A percentile compares a stretch with the other conserved stretches of the same genome.
These are phyloP conservation scores for Dothistroma septosporum DNA, from an alignment of 2,329 filamentous ascomycete species.

Conservation along the genomic window DNA sequence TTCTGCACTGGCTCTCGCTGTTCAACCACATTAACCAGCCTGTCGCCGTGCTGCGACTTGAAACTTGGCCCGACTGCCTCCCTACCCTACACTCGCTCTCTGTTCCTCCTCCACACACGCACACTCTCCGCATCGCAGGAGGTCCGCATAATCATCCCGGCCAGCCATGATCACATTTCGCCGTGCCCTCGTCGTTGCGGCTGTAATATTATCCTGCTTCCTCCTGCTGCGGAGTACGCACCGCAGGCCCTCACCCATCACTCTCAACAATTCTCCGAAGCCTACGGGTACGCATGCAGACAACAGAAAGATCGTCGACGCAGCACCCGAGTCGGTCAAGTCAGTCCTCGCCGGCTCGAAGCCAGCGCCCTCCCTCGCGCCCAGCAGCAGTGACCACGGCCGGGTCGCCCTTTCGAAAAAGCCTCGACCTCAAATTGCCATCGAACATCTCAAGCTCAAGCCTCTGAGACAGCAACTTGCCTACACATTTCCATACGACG, in stretches of 20 bases:
- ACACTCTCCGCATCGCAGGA: neutral
- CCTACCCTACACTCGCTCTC: neutral
- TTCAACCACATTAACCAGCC: neutral
- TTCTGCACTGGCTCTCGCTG: neutral
- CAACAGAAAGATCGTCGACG: conserved; percentile 33
- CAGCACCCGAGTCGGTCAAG: conserved; percentile 18
- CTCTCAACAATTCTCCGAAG: conserved; percentile 34
- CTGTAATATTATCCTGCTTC: conserved; percentile 64
- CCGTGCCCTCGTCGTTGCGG: conserved; percentile 68
- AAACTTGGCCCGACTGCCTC: neutral
- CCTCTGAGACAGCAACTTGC: conserved; percentile 75
- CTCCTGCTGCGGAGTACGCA: conserved; percentile 65
- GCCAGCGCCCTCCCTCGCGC: conserved; percentile 10
- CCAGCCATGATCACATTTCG: conserved; percentile 69
- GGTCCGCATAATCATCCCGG: neutral
- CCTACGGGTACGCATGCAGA: conserved; percentile 36
- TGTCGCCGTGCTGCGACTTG: neutral
- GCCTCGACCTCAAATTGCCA: conserved; percentile 54
- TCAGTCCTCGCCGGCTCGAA: conserved; percentile 11
- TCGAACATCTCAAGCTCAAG: conserved; percentile 67
- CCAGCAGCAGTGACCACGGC: conserved; percentile 25
- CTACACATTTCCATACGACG: conserved; percentile 91
- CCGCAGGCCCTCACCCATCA: conserved; percentile 19
- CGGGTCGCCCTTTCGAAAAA: conserved; percentile 37
- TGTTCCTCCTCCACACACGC: neutral